A percentile compares a stretch with the other conserved stretches of the same genome.
These are phyloP conservation scores for Musa schizocarpa DNA, from an alignment of 176 grass and related monocot genomes.

Conservation along the genomic window DNA sequence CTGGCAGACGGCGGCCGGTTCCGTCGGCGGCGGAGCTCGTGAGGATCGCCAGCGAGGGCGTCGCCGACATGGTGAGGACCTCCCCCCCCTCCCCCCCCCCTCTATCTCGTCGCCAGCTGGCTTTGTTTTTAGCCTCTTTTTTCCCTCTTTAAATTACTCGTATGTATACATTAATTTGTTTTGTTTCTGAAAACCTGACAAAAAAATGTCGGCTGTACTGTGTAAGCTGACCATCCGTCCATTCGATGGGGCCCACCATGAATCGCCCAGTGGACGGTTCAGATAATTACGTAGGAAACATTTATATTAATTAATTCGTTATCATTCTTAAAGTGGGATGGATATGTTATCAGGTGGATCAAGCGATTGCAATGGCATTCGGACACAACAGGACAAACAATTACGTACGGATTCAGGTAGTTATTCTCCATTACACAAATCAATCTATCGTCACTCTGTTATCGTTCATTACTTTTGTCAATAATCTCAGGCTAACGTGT, in stretches of 20 bases:
- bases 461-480: not conserved
- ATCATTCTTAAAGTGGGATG: not conserved
- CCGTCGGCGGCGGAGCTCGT: conserved; percentile 6
- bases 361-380: conserved; percentile 67
- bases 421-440: not conserved
- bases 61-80: conserved; percentile 31
- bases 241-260: not conserved
- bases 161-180: not conserved
- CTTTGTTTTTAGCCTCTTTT: not conserved
- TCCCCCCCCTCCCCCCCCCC: not conserved
- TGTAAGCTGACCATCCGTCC: not conserved
- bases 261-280: not conserved
- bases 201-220: not conserved
- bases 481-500: conserved; percentile 21
- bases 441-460: not conserved
- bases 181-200: conserved; percentile 4
- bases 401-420: conserved; percentile 62
- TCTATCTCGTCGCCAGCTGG: not conserved
- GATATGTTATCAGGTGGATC: conserved; percentile 36
- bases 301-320: not conserved
- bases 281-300: not conserved
- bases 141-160: too few species aligned
- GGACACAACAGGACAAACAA: conserved; percentile 45
- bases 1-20: not conserved
- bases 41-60: conserved; percentile 29